phyloP scores from a whole-genome alignment of 2,329 filamentous ascomycete species.

The Cladosporium cucumerinum region DNA sequence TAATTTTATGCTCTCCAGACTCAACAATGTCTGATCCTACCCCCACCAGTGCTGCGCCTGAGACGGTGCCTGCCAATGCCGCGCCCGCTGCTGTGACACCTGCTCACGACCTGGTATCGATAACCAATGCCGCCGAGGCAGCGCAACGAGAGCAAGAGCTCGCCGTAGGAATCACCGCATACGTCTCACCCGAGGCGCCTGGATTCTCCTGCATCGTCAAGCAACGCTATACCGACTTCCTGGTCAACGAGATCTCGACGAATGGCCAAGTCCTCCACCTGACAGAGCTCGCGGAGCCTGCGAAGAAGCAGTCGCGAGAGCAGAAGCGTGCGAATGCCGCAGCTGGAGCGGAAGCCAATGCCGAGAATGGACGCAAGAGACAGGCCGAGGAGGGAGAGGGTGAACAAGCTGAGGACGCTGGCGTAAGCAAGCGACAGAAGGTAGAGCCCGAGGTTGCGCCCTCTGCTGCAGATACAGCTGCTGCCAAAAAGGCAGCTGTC shows the following conservation, averaged over 20 bases:
- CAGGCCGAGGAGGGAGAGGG: slow-evolving; percentile 13
- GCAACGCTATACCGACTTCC: slow-evolving; percentile 83
- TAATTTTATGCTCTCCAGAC: not conserved
- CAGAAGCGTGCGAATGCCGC: slow-evolving; percentile 7
- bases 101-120: not conserved
- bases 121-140: slow-evolving; percentile 1
- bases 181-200: slow-evolving; percentile 54
- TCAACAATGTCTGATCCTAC: not conserved
- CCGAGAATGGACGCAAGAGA: slow-evolving; percentile 11
- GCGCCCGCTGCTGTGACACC: not conserved
- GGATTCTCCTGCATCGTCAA: slow-evolving; percentile 66
- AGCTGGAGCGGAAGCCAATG: slow-evolving; percentile 8
- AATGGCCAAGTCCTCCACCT: slow-evolving; percentile 75
- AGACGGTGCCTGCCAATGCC: not conserved
- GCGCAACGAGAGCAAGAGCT: slow-evolving; percentile 37
- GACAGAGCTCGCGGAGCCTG: slow-evolving; percentile 41
- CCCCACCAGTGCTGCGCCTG: not conserved
- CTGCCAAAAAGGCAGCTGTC: slow-evolving; percentile 11
- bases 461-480: slow-evolving; percentile 8
- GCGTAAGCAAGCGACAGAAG: slow-evolving; percentile 24
- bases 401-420: slow-evolving; percentile 2
- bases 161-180: slow-evolving; percentile 60
- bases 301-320: slow-evolving; percentile 18
- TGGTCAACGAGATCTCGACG: slow-evolving; percentile 82
- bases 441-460: slow-evolving; percentile 17